These are phyloP conservation scores for Sporothrix humicola DNA, from an alignment of 2,329 filamentous ascomycete species.

Conservation along the genomic window DNA sequence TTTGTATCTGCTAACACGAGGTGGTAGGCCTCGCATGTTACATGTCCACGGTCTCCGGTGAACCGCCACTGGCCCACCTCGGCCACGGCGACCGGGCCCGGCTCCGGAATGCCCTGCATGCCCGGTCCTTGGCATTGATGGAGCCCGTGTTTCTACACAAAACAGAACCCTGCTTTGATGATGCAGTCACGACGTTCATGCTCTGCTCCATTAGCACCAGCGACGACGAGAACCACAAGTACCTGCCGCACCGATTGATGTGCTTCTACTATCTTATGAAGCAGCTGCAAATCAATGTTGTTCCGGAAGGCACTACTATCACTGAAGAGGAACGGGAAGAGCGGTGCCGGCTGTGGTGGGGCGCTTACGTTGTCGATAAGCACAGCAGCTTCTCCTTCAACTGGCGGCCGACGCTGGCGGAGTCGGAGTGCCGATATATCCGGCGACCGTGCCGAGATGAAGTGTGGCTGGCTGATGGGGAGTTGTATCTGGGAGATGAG, in stretches of 20 bases:
- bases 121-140: background rate
- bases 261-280: constrained; percentile 9
- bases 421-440: constrained; percentile 10
- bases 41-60: background rate
- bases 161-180: constrained; percentile 17
- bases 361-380: constrained; percentile 19
- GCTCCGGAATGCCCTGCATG: constrained; percentile 12
- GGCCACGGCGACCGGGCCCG: constrained; percentile 6
- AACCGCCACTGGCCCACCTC: background rate
- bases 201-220: constrained; percentile 6
- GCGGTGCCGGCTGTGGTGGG: constrained; percentile 14
- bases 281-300: constrained; percentile 12
- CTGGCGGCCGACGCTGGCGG: constrained; percentile 19
- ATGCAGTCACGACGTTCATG: constrained; percentile 14
- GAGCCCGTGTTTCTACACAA: constrained; percentile 11
- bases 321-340: constrained; percentile 8
- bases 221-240: constrained; percentile 22
- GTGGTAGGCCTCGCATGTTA: constrained; percentile 10
- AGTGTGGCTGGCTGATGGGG: background rate
- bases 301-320: background rate
- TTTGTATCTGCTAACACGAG: background rate
- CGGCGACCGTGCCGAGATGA: constrained; percentile 3
- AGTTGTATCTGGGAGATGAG: constrained; percentile 3
- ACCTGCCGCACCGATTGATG: background rate
- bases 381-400: constrained; percentile 25